Evolutionary conservation across 78 protist species (phyloP).

Genomic region (Dictyostelium firmibasis): DNA sequence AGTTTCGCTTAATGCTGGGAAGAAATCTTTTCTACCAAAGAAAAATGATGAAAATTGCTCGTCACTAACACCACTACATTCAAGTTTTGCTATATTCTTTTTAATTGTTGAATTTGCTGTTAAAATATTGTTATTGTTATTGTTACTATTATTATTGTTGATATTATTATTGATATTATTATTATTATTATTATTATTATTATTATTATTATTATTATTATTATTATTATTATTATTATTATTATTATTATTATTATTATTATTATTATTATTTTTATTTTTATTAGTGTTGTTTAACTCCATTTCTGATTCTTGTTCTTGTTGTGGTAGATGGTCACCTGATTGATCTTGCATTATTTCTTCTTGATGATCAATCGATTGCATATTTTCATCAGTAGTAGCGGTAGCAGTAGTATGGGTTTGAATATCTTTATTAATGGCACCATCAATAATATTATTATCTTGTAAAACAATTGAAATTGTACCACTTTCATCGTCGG

Average conservation of each 20-base stretch:
- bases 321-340: not conserved
- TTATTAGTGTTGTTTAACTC: too few species aligned
- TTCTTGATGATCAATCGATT: not conserved
- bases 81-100: slow-evolving; percentile 10
- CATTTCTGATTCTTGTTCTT: not conserved
- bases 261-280: not conserved
- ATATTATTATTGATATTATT: not conserved
- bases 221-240: not conserved
- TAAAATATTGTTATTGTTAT: not conserved
- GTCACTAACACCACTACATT: slow-evolving; percentile 60
- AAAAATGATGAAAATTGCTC: slow-evolving; percentile 5
- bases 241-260: not conserved
- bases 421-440: not conserved
- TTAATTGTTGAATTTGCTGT: not conserved
- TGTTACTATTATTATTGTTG: not conserved
- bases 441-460: not conserved
- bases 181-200: not conserved
- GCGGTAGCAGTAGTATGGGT: not conserved
- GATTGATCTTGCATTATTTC: not conserved
- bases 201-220: not conserved
- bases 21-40: slow-evolving; percentile 23
- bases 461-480: not conserved
- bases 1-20: slow-evolving; percentile 38
- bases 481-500: not conserved
- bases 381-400: not conserved